These are phyloP conservation scores for Alternaria tenuissima DNA, from an alignment of 2,329 filamentous ascomycete genomes.

Conservation along the genomic window DNA sequence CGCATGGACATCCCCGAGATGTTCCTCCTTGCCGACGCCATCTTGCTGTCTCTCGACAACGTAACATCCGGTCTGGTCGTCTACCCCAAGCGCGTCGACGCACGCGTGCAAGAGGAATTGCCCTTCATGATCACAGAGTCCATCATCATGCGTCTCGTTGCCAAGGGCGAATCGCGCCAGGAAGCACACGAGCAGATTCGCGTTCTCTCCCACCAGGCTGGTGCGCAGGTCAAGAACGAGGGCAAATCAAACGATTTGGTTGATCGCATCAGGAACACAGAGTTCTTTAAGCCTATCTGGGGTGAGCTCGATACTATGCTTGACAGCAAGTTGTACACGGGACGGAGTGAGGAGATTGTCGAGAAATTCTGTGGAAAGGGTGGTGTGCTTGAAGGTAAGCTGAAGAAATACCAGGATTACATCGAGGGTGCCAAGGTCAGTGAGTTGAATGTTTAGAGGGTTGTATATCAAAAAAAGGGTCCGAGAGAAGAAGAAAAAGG, in stretches of 20 bases:
- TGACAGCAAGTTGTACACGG: constrained; percentile 68
- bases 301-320: constrained; percentile 73
- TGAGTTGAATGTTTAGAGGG: constrained; percentile 42
- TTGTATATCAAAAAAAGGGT: no score
- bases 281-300: constrained; percentile 78
- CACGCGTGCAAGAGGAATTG: constrained; percentile 73
- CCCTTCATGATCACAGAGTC: constrained; percentile 82
- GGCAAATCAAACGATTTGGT: constrained; percentile 84
- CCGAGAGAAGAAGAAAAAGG: background rate
- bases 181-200: constrained; percentile 87
- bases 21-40: constrained; percentile 61
- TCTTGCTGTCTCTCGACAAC: constrained; percentile 73
- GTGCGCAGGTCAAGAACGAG: constrained; percentile 72
- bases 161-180: constrained; percentile 75
- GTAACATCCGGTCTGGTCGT: constrained; percentile 78
- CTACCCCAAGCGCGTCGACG: constrained; percentile 75
- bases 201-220: constrained; percentile 80
- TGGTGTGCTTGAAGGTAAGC: constrained; percentile 43
- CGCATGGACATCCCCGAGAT: constrained; percentile 60
- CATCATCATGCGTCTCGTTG: constrained; percentile 71
- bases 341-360: constrained; percentile 54
- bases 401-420: constrained; percentile 63
- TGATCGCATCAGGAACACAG: constrained; percentile 73
- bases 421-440: constrained; percentile 41
- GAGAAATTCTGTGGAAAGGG: constrained; percentile 34